phyloP scores from a whole-genome alignment of 331 rosid genomes.

The Pyrus hybrid region DNA sequence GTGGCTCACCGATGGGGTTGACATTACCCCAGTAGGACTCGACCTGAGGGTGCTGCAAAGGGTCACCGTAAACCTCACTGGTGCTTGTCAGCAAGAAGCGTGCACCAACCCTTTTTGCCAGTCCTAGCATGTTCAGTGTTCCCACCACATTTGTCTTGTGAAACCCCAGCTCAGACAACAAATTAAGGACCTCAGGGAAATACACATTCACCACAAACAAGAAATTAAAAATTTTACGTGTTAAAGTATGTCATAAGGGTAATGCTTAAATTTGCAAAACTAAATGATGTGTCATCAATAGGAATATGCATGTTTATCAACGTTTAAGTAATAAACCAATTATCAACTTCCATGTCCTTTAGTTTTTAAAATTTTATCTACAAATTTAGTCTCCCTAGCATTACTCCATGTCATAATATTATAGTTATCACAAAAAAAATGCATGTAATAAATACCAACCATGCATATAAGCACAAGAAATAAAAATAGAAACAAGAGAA shows the following conservation, averaged over 20 bases:
- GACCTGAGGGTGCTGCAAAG: slow-evolving; percentile 84
- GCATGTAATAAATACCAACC: not conserved
- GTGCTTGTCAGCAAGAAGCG: slow-evolving; percentile 86
- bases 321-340: too few relatives aligned
- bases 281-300: too few relatives aligned
- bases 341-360: too few relatives aligned
- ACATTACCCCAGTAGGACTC: slow-evolving; percentile 97
- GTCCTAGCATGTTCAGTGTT: slow-evolving; percentile 85
- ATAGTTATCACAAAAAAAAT: too few relatives aligned
- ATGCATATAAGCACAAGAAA: not conserved
- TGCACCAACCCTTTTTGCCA: slow-evolving; percentile 85
- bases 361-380: too few relatives aligned
- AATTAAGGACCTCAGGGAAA: slow-evolving; percentile 45
- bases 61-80: slow-evolving; percentile 97
- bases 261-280: too few relatives aligned
- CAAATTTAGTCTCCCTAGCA: too few relatives aligned
- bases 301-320: too few relatives aligned
- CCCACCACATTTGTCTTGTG: slow-evolving; percentile 98
- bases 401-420: not conserved
- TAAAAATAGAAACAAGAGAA: not conserved
- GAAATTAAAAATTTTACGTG: too few relatives aligned
- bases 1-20: slow-evolving; percentile 72
- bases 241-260: too few relatives aligned
- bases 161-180: slow-evolving; percentile 1
- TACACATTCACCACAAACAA: not conserved